Conservation (phyloP, 768 basidiomycete genomes). For the Collybiopsis confluens region DNA sequence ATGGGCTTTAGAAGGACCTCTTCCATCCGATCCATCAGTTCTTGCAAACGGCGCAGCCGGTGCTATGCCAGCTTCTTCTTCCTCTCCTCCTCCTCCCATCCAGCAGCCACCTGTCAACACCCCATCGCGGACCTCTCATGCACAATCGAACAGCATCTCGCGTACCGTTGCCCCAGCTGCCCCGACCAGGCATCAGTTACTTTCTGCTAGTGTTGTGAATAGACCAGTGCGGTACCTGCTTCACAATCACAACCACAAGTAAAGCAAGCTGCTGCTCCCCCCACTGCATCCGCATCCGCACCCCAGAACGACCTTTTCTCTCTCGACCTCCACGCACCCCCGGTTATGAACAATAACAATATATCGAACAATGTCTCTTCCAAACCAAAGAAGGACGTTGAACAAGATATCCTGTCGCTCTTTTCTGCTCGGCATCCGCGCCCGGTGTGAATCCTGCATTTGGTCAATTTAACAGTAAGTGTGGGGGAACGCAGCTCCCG, state of each 20-base stretch:
- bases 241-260: constrained; percentile 9
- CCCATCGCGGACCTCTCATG: constrained; percentile 27
- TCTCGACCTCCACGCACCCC: constrained; percentile 77
- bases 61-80: constrained; percentile 11
- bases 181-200: constrained; percentile 48
- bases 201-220: constrained; percentile 26
- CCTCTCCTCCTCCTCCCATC: constrained; percentile 20
- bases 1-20: constrained; percentile 92
- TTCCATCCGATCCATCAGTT: constrained; percentile 74
- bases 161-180: constrained; percentile 22
- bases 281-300: constrained; percentile 27
- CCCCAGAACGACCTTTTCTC: constrained; percentile 70
- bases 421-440: constrained; percentile 50
- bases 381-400: constrained; percentile 62
- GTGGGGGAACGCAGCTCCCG: constrained; percentile 27
- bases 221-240: constrained; percentile 7
- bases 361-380: constrained; percentile 23
- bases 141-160: constrained; percentile 23
- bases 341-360: constrained; percentile 26
- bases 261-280: constrained; percentile 23
- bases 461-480: constrained; percentile 29
- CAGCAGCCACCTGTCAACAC: constrained; percentile 15
- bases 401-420: constrained; percentile 82
- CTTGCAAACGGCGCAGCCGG: constrained; percentile 47
- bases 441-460: constrained; percentile 22